Evolutionary conservation across 2,329 filamentous ascomycete species (phyloP), one percentile per base, ranked within the genome.

Genomic region (Phoma sp.): DNA sequence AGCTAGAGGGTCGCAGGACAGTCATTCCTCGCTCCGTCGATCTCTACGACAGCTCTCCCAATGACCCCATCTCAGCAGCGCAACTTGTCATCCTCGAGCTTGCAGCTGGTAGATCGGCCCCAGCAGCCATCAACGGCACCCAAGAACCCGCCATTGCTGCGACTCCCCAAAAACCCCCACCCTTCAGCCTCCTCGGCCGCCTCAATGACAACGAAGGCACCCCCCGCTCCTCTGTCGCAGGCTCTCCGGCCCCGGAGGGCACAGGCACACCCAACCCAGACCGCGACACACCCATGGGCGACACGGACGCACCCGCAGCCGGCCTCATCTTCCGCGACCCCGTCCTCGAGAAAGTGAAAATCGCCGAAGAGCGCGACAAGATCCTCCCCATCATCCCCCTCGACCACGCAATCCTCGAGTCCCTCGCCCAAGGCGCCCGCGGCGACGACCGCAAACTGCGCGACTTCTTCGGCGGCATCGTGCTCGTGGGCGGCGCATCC

Each of bases 381-480:
- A 88, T 95, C 31, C 83, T 97, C 3, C 93, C 95, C 0, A 78
- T 92, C 12, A 90, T 91, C 53, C 88, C 94, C 0, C 85, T 99
- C 24, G 94, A 98, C 73, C 85, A 88, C 58, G 94, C 95, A 5
- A 96, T 99, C 67, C 84, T 97, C 57, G 92, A 90, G 15, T 93
- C 88, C 43, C 96, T 98, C 69, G 85, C 90, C 43, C 90, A 96
- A 74, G 95, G 92, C 7, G 89, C 92, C 47, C 89, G 89, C 60
- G 89, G 89, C 52, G 94, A 98, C 72, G 92, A 98, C 63, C 94
- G 95, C 79, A 96, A 96, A 76, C 87, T 94, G 60, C 89, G 91
- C 48, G 95, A 99, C 71, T 90, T 96, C 69, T 83, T 74, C 47
- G 74, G 74, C 27, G 74, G 74, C 36, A 76, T 76, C 48, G 76